A percentile compares a stretch with the other conserved stretches of the same genome.
These are phyloP conservation scores for Botryosphaeria dothidea DNA, from an alignment of 2,329 filamentous ascomycete species.

Conservation along the genomic window DNA sequence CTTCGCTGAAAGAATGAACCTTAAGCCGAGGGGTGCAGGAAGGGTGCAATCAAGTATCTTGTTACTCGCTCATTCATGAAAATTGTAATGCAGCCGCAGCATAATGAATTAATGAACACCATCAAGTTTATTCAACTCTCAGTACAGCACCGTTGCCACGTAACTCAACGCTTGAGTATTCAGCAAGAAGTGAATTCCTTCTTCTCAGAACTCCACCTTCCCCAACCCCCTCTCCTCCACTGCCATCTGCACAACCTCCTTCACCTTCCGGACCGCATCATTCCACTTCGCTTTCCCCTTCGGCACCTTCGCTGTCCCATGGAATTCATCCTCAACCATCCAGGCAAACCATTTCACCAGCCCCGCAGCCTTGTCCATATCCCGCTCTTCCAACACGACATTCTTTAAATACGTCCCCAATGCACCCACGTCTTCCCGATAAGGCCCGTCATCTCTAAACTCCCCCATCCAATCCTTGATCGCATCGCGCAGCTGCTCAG, in stretches of 20 bases:
- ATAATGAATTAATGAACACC: no score
- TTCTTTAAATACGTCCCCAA: slow-evolving; percentile 70
- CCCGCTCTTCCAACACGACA: slow-evolving; percentile 74
- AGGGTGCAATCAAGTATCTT: not conserved
- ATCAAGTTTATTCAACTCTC: no score
- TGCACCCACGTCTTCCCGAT: slow-evolving; percentile 73
- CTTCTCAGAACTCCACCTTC: slow-evolving; percentile 39
- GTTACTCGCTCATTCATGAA: no score
- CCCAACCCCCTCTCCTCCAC: slow-evolving; percentile 48
- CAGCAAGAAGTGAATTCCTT: not conserved
- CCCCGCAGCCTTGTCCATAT: slow-evolving; percentile 72
- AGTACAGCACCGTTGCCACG: no score
- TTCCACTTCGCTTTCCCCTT: slow-evolving; percentile 33
- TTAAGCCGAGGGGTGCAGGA: no score
- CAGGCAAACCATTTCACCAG: slow-evolving; percentile 66
- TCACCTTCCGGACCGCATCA: slow-evolving; percentile 41
- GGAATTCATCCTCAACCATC: slow-evolving; percentile 34
- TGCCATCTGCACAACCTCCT: slow-evolving; percentile 43
- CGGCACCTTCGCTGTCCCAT: slow-evolving; percentile 16
- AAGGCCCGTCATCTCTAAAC: slow-evolving; percentile 74
- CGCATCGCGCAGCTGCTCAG: slow-evolving; percentile 70
- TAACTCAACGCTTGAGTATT: not conserved
- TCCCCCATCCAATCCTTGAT: slow-evolving; percentile 74
- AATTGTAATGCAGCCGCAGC: no score
- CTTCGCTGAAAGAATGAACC: slow-evolving; percentile 19